Evolutionary conservation across 1,284 basidiomycete genomes (phyloP).

Genomic region (Pseudozyma tsukubaensis): DNA sequence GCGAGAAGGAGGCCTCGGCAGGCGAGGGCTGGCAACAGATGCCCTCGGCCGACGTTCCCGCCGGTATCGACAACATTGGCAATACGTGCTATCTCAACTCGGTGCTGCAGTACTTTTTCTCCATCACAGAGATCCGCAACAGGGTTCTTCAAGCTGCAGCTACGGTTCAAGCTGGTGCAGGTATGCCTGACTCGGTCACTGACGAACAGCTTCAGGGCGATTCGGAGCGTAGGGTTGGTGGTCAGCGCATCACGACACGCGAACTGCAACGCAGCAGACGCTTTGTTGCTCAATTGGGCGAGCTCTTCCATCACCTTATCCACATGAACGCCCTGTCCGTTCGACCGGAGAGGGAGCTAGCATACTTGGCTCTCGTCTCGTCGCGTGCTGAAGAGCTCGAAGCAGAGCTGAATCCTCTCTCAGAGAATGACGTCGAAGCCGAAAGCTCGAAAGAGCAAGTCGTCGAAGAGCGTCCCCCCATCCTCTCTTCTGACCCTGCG

Average conservation of each 20-base stretch:
- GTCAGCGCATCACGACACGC: constrained; percentile 80
- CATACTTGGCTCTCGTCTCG: constrained; percentile 90
- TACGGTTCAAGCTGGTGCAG: constrained; percentile 71
- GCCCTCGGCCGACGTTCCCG: constrained; percentile 76
- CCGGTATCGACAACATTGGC: constrained; percentile 89
- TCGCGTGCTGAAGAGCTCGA: constrained; percentile 81
- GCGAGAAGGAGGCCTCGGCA: constrained; percentile 70
- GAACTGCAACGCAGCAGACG: constrained; percentile 85
- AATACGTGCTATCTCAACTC: constrained; percentile 95
- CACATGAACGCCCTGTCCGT: constrained; percentile 77
- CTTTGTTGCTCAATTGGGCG: constrained; percentile 80
- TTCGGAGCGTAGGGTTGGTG: constrained; percentile 76
- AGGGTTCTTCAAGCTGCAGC: constrained; percentile 75
- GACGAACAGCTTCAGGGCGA: constrained; percentile 4
- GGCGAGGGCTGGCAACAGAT: constrained; percentile 52
- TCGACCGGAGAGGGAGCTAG: constrained; percentile 84
- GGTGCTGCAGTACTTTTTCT: constrained; percentile 89
- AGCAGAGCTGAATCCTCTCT: constrained; percentile 13
- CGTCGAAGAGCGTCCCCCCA: neutral
- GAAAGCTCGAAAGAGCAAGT: neutral
- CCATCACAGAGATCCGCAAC: constrained; percentile 86
- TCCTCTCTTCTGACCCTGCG: constrained; percentile 11
- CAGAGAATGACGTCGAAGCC: constrained; percentile 1
- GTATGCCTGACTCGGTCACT: neutral
- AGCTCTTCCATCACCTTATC: constrained; percentile 82